Percentiles rank a stretch among this genome's conserved stretches.
These are phyloP conservation scores for Leishmania amazonensis DNA, from an alignment of 208 protist genomes.

Conservation along the genomic window DNA sequence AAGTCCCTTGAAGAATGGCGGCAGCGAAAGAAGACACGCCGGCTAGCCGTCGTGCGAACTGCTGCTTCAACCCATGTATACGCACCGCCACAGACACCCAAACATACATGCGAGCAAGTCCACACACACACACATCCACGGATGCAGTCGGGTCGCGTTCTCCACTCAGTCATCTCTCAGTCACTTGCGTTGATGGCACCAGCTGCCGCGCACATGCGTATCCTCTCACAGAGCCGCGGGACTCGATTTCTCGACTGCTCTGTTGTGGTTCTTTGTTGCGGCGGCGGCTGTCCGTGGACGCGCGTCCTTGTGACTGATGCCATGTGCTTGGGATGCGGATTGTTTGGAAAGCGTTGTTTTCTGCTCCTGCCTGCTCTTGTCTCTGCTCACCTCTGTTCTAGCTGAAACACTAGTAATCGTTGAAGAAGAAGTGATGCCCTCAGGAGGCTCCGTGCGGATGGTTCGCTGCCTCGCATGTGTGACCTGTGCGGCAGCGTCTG, in stretches of 20 bases:
- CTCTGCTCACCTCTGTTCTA: conserved; percentile 2
- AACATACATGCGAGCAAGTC: background rate
- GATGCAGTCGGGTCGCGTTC: background rate
- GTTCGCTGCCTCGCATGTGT: background rate
- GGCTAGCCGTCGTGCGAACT: background rate
- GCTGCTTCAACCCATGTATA: background rate
- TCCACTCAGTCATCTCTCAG: background rate
- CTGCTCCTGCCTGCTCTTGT: background rate
- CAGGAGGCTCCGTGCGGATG: background rate
- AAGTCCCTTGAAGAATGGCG: background rate
- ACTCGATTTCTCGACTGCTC: background rate
- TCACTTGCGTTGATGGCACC: background rate
- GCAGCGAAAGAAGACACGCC: background rate
- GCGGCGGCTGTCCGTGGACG: background rate
- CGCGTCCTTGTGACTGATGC: background rate
- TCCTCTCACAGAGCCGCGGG: background rate
- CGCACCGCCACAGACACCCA: background rate
- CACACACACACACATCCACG: background rate
- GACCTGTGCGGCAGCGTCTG: background rate
- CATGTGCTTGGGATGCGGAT: background rate
- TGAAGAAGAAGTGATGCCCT: background rate
- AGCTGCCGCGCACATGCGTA: background rate
- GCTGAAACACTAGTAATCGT: background rate
- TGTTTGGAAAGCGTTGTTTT: background rate
- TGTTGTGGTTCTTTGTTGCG: background rate